phyloP scores from a whole-genome alignment of 257 asterid species.

The Solanum sitiens region DNA sequence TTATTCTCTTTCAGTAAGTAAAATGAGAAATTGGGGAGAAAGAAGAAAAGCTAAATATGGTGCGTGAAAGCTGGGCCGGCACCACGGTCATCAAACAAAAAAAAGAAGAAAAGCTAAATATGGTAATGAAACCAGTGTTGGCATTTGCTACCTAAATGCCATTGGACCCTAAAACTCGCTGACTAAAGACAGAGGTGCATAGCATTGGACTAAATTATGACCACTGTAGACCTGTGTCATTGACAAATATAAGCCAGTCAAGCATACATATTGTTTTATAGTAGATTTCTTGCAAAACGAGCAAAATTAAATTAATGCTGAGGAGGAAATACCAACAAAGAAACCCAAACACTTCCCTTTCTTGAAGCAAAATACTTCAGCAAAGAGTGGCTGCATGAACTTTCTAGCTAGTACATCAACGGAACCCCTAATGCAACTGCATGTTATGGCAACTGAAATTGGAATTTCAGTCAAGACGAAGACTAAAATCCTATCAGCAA shows the following conservation, averaged over 20 bases:
- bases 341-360: not conserved
- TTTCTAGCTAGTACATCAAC: not conserved
- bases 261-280: not conserved
- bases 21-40: not conserved
- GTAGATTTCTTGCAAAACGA: not conserved
- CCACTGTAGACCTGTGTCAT: not conserved
- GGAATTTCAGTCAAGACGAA: not conserved
- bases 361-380: not conserved
- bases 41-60: not conserved
- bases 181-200: not conserved
- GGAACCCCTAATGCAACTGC: not conserved
- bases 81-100: not conserved
- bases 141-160: not conserved
- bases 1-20: not conserved
- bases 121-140: not conserved
- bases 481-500: not conserved
- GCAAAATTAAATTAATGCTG: not conserved
- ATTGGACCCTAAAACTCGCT: not conserved
- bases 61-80: not conserved
- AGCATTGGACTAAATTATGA: not conserved
- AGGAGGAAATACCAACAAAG: not conserved
- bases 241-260: not conserved
- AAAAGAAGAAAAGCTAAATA: not conserved
- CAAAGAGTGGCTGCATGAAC: not conserved
- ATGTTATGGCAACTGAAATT: not conserved